Conservation (phyloP, 495 filamentous ascomycete genomes). For the Annulohypoxylon maeteangense region DNA sequence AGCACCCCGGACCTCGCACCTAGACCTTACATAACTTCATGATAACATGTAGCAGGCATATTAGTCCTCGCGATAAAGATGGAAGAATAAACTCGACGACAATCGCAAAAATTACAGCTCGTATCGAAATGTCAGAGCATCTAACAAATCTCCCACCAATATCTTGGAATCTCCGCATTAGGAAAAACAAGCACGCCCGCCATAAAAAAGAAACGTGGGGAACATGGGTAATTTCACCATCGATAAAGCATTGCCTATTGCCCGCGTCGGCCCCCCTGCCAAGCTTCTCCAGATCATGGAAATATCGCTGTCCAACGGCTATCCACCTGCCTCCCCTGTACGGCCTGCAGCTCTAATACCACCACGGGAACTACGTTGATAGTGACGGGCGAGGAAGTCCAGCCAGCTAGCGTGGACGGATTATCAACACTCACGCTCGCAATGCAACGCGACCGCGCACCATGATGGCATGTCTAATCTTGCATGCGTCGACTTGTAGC, state of each 20-base stretch:
- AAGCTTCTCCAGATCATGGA: conserved; percentile 42
- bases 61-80: background rate
- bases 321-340: conserved; percentile 29
- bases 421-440: conserved; percentile 29
- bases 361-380: conserved; percentile 37
- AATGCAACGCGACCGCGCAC: conserved; percentile 31
- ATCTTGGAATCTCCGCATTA: conserved; percentile 6
- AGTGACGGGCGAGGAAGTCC: conserved; percentile 5
- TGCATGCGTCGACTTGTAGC: conserved; percentile 31
- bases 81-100: background rate
- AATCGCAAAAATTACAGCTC: background rate
- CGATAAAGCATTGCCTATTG: conserved; percentile 33
- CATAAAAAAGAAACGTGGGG: conserved; percentile 1
- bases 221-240: conserved; percentile 30
- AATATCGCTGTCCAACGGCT: conserved; percentile 21
- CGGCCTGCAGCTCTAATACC: conserved; percentile 32
- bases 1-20: conserved; percentile 8
- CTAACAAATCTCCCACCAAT: background rate
- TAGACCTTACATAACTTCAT: conserved; percentile 6
- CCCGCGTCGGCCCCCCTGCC: conserved; percentile 37
- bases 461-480: conserved; percentile 39
- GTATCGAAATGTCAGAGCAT: background rate
- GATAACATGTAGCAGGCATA: conserved; percentile 1
- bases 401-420: conserved; percentile 17
- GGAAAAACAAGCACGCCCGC: background rate